phyloP scores from a whole-genome alignment of 2,329 filamentous ascomycete species.

The Leptodontidium sp. region DNA sequence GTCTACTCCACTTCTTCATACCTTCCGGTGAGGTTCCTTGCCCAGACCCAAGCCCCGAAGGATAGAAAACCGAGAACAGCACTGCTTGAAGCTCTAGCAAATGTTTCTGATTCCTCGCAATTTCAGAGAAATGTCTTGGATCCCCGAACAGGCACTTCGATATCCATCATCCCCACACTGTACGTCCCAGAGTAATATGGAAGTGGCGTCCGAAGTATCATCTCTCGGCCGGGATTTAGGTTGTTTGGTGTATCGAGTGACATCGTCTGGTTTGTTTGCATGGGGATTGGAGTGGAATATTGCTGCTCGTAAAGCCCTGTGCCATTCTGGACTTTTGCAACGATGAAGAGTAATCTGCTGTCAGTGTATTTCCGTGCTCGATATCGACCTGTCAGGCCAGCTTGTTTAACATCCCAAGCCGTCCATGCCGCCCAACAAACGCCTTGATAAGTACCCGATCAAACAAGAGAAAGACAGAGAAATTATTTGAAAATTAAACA shows the following conservation, averaged over 20 bases:
- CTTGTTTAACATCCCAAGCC: background rate
- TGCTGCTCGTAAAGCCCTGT: background rate
- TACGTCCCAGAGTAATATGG: constrained; percentile 62
- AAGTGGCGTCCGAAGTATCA: constrained; percentile 53
- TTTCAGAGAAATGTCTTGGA: constrained; percentile 58
- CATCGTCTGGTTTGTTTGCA: constrained; percentile 32
- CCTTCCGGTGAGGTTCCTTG: constrained; percentile 50
- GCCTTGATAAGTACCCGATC: background rate
- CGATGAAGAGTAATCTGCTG: background rate
- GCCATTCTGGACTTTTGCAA: background rate
- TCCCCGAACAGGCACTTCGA: constrained; percentile 59
- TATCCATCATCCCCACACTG: constrained; percentile 60
- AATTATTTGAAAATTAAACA: background rate
- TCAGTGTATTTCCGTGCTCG: background rate
- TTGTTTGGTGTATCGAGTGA: constrained; percentile 32
- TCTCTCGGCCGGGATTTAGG: constrained; percentile 59
- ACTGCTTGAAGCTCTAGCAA: constrained; percentile 65
- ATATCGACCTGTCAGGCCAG: background rate
- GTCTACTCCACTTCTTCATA: constrained; percentile 56
- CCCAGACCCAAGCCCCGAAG: constrained; percentile 56
- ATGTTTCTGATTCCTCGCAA: constrained; percentile 56
- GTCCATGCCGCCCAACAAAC: background rate
- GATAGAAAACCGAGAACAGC: constrained; percentile 72
- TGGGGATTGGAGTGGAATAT: background rate
- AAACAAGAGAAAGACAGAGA: background rate